Evolutionary conservation across 106 monocot genomes (phyloP), one percentile per base, ranked within the genome.

Genomic region (Apostasia ramifera): DNA sequence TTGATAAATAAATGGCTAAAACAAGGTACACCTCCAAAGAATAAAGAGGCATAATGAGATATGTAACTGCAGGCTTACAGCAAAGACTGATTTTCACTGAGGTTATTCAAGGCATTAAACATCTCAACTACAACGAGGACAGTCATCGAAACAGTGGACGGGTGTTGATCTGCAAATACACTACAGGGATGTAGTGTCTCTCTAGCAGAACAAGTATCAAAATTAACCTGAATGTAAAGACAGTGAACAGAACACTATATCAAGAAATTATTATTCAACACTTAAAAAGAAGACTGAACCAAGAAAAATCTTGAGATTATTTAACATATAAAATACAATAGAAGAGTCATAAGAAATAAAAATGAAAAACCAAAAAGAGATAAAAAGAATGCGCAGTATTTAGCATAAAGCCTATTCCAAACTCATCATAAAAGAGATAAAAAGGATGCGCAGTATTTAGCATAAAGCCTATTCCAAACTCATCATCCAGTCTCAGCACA

Each of bases 41-140:
- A 53, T 9, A 53, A 53, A 53, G 1, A 53, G 13, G 13, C 8
- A 53, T 53, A 8, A 53, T 2, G 8, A 12, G 10, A 53, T 53
- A 5, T 26, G 26, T 26, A 26, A 26, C 26, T 26, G 26, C 26
- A 26, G 26, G 26, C 53, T 80, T 90, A 98, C 98, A 98, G 55
- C 61, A 98, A 85, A 49, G 98, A 98, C 73, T 98, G 98, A 70
- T 98, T 98, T 84, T 98, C 98, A 77, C 98, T 98, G 50, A 98
- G 79, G 79, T 98, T 98, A 68, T 98, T 98, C 49, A 98, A 78
- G 40, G 98, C 98, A 80, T 98, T 98, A 67, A 98, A 98, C 98
- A 98, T 98, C 80, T 98, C 98, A 52, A 98, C 93, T 71, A 93
- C 98, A 51, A 98, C 98, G 45, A 98, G 90, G 64, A 98, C 98